Conservation (phyloP, 768 basidiomycete genomes). For the Russula earlei region DNA sequence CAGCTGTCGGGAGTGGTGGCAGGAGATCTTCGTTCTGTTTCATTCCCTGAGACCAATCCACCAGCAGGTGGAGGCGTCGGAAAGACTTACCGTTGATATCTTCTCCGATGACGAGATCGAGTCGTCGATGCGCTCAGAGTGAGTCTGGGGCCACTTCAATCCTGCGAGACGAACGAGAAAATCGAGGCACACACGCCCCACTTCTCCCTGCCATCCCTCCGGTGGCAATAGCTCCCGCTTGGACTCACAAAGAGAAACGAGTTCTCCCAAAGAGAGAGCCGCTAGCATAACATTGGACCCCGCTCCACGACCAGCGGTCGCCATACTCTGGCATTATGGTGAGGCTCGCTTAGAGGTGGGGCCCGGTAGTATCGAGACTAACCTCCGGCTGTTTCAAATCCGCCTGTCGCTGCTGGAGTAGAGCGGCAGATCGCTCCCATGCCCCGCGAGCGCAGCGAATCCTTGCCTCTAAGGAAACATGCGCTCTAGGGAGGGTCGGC, state of each 20-base stretch:
- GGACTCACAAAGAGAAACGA: slow-evolving; percentile 28
- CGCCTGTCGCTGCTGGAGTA: slow-evolving; percentile 27
- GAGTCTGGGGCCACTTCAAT: slow-evolving; percentile 19
- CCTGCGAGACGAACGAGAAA: slow-evolving; percentile 26
- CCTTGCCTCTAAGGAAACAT: slow-evolving; percentile 28
- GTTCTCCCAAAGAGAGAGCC: slow-evolving; percentile 7
- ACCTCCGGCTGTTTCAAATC: slow-evolving; percentile 26
- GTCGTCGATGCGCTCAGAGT: neutral
- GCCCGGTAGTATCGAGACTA: slow-evolving; percentile 9
- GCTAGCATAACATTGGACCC: neutral
- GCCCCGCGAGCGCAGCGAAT: slow-evolving; percentile 27
- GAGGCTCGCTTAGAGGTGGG: slow-evolving; percentile 7
- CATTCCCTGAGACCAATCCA: slow-evolving; percentile 1
- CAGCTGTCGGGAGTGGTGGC: slow-evolving; percentile 15
- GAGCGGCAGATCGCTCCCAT: slow-evolving; percentile 33
- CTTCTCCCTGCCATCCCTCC: slow-evolving; percentile 23
- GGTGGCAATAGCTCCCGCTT: slow-evolving; percentile 25
- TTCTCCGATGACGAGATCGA: slow-evolving; percentile 4
- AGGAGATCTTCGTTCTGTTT: slow-evolving; percentile 7
- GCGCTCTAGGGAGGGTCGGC: slow-evolving; percentile 28
- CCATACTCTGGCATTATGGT: neutral
- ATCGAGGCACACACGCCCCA: slow-evolving; percentile 24
- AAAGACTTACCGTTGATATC: neutral
- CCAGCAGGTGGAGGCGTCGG: neutral
- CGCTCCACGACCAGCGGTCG: neutral